phyloP scores from a whole-genome alignment of 2,329 filamentous ascomycete species.

The Fusarium vanettenii region DNA sequence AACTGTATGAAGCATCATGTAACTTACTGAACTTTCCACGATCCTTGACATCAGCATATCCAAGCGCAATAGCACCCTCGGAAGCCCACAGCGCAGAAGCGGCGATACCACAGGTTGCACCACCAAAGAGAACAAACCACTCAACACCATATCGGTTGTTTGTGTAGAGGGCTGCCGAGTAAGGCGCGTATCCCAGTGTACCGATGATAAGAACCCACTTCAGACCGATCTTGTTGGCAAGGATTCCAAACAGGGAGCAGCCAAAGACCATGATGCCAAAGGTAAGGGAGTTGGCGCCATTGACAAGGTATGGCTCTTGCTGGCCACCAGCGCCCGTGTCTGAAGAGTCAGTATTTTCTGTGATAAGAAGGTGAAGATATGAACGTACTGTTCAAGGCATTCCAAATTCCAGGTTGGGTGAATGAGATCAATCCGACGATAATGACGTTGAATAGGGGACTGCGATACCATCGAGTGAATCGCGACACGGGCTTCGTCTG shows the following conservation, averaged over 20 bases:
- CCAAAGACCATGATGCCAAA: constrained; percentile 58
- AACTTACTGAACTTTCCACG: constrained; percentile 55
- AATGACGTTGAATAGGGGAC: constrained; percentile 61
- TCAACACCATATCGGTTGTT: constrained; percentile 64
- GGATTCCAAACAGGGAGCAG: constrained; percentile 54
- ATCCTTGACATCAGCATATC: constrained; percentile 60
- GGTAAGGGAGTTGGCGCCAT: constrained; percentile 41
- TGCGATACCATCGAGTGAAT: constrained; percentile 41
- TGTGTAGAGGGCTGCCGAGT: constrained; percentile 60
- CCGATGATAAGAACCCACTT: constrained; percentile 59
- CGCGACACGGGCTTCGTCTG: constrained; percentile 34
- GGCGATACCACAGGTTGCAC: constrained; percentile 60
- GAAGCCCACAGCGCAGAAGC: constrained; percentile 64
- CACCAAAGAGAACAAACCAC: constrained; percentile 64
- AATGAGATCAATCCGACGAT: constrained; percentile 65
- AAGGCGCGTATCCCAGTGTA: constrained; percentile 61
- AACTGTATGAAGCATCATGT: accelerated
- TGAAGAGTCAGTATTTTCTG: neutral
- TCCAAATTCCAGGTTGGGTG: constrained; percentile 64
- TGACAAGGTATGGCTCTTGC: constrained; percentile 59
- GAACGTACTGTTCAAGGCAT: constrained; percentile 61
- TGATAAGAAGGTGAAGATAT: neutral
- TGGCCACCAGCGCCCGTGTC: constrained; percentile 64
- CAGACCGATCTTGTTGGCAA: constrained; percentile 62
- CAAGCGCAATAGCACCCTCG: constrained; percentile 62